Base-by-base conservation (phyloP, 768 basidiomycete genomes). In the Rossbeevera mucosa region DNA sequence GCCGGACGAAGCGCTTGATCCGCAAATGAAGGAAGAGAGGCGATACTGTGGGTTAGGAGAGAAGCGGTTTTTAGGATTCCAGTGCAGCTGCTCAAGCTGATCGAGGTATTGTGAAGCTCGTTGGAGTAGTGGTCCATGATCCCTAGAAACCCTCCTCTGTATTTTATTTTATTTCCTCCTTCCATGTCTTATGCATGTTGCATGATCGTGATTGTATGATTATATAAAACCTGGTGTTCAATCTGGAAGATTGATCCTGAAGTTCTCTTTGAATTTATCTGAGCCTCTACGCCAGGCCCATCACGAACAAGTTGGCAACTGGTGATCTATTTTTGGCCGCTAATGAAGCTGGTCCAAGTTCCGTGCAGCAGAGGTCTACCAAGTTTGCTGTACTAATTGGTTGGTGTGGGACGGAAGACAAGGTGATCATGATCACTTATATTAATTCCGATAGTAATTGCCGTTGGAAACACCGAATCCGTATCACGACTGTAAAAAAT, bases 41-140 rank as follows among this genome's bases (percentile, higher is more conserved):
- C 74, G 86, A 55, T 81, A 82, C 57, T 96, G 93, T 67, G 82
- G 85, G 12, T 71, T 92, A 48, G 93, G 93, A 7, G 83, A 82
- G 41, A 81, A 73, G 66, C 78, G 71, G 56, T 77, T 92, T 80
- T 70, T 94, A 30, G 93, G 93, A 1, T 94, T 94, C 72, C 92
- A 94, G 67, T 96, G 93, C 67, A 93, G 91, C 59, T 94, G 93
- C 64, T 94, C 91, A 20, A 93, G 90, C 68, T 92, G 66, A 54
- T 36, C 45, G 11, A 41, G 3, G 7, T 31, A 38, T 9, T 20
- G 40, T 21, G 21, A 8, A 29, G 41, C 21, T 22, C 30, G 2
- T 30, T 30, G 13, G 12, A 5, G 13, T 30, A 30, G 28, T 29
- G 12, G 28, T 29, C 26, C 9, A 28, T n/a, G n/a, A 25, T 7